These are phyloP conservation scores for Globisporangium perplexum DNA, from an alignment of 352 stramenopile genomes.

Conservation along the genomic window DNA sequence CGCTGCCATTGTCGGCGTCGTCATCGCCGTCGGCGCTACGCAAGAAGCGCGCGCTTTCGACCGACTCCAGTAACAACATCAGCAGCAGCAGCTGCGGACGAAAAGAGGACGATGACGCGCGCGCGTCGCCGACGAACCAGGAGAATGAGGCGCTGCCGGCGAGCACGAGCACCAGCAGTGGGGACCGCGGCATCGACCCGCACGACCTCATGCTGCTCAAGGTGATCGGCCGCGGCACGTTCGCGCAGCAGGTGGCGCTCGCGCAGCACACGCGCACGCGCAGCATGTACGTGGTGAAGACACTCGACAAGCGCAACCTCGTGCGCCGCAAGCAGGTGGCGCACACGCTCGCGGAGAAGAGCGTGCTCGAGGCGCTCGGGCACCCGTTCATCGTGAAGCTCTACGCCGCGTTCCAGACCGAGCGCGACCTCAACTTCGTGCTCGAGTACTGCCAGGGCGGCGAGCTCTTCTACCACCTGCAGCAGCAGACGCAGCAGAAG, in stretches of 20 bases:
- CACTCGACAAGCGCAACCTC: conserved; percentile 70
- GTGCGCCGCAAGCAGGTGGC: conserved; percentile 70
- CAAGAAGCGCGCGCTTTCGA: conserved; percentile 1
- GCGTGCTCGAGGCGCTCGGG: conserved; percentile 50
- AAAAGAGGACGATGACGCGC: neutral
- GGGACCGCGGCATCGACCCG: conserved; percentile 30
- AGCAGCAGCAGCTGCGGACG: neutral
- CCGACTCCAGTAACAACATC: neutral
- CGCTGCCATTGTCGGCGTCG: neutral
- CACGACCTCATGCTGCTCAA: conserved; percentile 76
- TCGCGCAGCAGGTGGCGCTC: conserved; percentile 76
- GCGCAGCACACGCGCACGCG: conserved; percentile 47
- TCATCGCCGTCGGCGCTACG: neutral
- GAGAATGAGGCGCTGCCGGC: neutral
- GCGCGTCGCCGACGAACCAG: neutral
- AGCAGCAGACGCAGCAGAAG: conserved; percentile 65
- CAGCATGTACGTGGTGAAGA: conserved; percentile 75
- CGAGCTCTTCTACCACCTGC: conserved; percentile 83
- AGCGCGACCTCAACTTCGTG: conserved; percentile 75
- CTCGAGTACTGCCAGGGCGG: conserved; percentile 82
- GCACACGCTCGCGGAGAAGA: conserved; percentile 80
- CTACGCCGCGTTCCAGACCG: conserved; percentile 67
- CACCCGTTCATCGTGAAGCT: conserved; percentile 81
- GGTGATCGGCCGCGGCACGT: conserved; percentile 82
- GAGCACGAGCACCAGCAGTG: neutral